Percentiles rank a stretch among this genome's conserved stretches.
phyloP scores from a whole-genome alignment of 2,329 filamentous ascomycete species.

The Alternaria infectoria region DNA sequence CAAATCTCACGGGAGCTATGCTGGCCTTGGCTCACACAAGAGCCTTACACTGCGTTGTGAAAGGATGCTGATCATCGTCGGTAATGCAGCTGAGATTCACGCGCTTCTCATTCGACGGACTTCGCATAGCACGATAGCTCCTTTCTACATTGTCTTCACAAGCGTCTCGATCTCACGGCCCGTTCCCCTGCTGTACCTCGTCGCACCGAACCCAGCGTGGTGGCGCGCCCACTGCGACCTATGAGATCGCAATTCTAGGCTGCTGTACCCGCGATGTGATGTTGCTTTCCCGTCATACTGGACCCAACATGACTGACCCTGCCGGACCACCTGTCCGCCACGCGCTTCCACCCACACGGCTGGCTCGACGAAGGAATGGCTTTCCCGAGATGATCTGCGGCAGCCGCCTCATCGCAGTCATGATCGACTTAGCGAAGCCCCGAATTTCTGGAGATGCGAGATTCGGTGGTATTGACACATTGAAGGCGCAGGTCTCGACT shows the following conservation, averaged over 20 bases:
- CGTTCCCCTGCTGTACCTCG: constrained; percentile 1
- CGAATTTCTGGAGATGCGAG: not conserved
- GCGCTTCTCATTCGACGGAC: not conserved
- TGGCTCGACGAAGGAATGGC: constrained; percentile 8
- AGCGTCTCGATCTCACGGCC: not conserved
- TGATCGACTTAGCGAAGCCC: not conserved
- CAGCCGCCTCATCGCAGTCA: not conserved
- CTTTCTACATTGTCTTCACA: not conserved
- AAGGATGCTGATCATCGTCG: not conserved
- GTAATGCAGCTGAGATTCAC: not conserved
- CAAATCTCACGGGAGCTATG: not conserved
- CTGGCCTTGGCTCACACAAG: not conserved
- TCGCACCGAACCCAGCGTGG: constrained; percentile 20
- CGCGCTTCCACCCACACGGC: not conserved
- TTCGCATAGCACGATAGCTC: not conserved
- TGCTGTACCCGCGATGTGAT: constrained; percentile 3
- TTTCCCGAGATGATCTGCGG: constrained; percentile 4
- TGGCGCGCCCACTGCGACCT: constrained; percentile 18
- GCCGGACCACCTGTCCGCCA: constrained; percentile 4
- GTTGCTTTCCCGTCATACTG: constrained; percentile 1
- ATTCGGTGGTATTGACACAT: not conserved
- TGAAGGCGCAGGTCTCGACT: not conserved
- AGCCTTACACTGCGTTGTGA: not conserved
- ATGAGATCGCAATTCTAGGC: constrained; percentile 10
- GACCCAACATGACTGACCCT: constrained; percentile 3